Base-by-base conservation (phyloP, 768 basidiomycete genomes). In the Psilocybe cyanescens region DNA sequence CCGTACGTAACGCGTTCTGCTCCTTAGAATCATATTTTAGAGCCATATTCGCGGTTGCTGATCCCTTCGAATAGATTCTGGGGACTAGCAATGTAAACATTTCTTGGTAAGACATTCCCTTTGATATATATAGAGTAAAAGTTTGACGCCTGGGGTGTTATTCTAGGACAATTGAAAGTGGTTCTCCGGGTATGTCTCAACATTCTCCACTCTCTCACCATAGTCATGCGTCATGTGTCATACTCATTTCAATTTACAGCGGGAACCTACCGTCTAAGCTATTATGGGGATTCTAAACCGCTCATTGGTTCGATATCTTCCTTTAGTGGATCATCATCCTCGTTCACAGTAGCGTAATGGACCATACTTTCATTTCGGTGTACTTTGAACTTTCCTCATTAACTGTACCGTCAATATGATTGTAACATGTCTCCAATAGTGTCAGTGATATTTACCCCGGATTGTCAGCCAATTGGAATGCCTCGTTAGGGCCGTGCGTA, bases 251-350 rank as follows among this genome's bases (percentile, higher is more conserved):
- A 11, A 57, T 61, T 50, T 63, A 31, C 67, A 87, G 90, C 83
- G 30, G 91, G 91, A 31, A 86, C 81, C 4, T 93, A 92, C 74
- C 88, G 88, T 29, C 72, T 93, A 30, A 75, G 71, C 52, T 93
- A 93, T 72, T 86, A 84, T 62, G 92, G 91, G 8, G 90, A 94
- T 71, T 84, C 85, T n/a, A 93, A 92, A 75, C 79, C 86, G 1
- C 71, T 89, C 48, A 75, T 86, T 52, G 90, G 91, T 6, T 74
- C 79, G 30, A 87, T 92, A 60, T 79, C 78, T 11, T 68, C 88
- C 1, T 92, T 93, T 73, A 81, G 79, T 28, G 87, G 87, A 17
- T 74, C 74, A 16, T 90, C 90, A 0, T 82, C 83, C 24, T 81
- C 76, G 52, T 92, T 92, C 73, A 87, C 81, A 2, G 73, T 91